Evolutionary conservation across 2,329 filamentous ascomycete genomes (phyloP).

Genomic region (Cladophialophora psammophila): DNA sequence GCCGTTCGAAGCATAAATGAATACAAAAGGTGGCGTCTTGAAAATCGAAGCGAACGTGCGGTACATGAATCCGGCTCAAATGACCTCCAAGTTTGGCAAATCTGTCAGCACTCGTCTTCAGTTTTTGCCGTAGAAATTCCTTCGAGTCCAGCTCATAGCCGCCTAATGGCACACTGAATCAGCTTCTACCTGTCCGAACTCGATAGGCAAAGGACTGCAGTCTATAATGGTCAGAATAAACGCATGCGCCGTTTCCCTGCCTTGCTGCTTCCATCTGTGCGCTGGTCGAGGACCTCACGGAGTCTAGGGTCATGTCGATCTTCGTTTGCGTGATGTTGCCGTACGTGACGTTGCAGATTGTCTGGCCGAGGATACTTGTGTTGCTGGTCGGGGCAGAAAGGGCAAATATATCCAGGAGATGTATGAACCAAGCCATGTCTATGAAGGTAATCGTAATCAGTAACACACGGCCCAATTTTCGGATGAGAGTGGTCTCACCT

Average conservation of each 20-base stretch:
- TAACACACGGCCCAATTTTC: background rate
- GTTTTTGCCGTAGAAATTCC: background rate
- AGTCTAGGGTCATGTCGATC: slow-evolving; percentile 84
- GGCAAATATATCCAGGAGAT: slow-evolving; percentile 93
- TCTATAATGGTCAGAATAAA: slow-evolving; percentile 17
- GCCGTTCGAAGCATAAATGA: background rate
- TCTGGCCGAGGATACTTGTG: slow-evolving; percentile 95
- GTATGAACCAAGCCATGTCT: slow-evolving; percentile 87
- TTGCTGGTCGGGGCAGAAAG: slow-evolving; percentile 91
- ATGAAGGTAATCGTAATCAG: slow-evolving; percentile 33
- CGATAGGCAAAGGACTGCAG: background rate
- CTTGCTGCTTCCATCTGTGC: slow-evolving; percentile 82
- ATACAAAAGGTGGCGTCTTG: background rate
- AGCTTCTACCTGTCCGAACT: background rate
- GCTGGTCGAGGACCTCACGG: slow-evolving; percentile 82
- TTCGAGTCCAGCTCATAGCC: background rate
- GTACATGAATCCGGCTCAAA: slow-evolving; percentile 12
- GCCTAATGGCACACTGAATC: background rate
- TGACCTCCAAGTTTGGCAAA: background rate
- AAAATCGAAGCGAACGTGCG: slow-evolving; percentile 18
- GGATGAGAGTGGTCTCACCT: slow-evolving; percentile 27
- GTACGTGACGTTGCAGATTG: slow-evolving; percentile 93
- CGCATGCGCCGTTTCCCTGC: slow-evolving; percentile 72
- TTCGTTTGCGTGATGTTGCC: slow-evolving; percentile 89
- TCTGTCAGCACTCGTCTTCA: background rate